phyloP scores from a whole-genome alignment of 202 grass and related monocot genomes.

The Dendrocalamus latiflorus region DNA sequence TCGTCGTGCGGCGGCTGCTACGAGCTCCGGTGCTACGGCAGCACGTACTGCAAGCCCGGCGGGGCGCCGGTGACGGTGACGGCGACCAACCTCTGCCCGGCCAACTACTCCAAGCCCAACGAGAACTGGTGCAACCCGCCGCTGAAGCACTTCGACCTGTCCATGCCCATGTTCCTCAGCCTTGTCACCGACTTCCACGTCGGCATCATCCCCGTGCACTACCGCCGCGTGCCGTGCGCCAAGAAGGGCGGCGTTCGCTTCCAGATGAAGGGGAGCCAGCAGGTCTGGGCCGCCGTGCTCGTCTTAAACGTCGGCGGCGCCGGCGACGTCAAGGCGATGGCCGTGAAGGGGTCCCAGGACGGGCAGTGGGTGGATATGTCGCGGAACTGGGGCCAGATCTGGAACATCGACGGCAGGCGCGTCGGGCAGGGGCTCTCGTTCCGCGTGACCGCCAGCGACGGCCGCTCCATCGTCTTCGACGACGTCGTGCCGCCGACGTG shows the following conservation, averaged over 20 bases:
- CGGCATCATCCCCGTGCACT: too few relatives aligned
- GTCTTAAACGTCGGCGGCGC: constrained; percentile 37
- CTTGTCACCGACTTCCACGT: too few relatives aligned
- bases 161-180: too few relatives aligned
- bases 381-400: constrained; percentile 24
- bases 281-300: constrained; percentile 11
- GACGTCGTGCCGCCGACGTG: constrained; percentile 9
- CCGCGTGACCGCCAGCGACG: background rate
- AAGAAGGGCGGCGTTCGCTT: constrained; percentile 39
- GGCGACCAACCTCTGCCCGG: too few relatives aligned
- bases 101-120: too few relatives aligned
- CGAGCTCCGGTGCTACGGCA: too few relatives aligned
- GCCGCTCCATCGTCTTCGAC: background rate
- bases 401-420: background rate
- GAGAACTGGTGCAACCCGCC: too few relatives aligned
- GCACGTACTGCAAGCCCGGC: too few relatives aligned
- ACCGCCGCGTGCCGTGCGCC: too few relatives aligned
- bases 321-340: constrained; percentile 1
- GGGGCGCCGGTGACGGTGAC: too few relatives aligned
- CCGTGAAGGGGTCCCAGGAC: background rate
- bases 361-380: background rate
- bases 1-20: too few relatives aligned
- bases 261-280: constrained; percentile 16
- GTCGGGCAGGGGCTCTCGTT: constrained; percentile 11
- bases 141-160: too few relatives aligned